These are phyloP conservation scores for Ustanciosporium gigantosporum DNA, from an alignment of 1,284 basidiomycete species.

Conservation along the genomic window DNA sequence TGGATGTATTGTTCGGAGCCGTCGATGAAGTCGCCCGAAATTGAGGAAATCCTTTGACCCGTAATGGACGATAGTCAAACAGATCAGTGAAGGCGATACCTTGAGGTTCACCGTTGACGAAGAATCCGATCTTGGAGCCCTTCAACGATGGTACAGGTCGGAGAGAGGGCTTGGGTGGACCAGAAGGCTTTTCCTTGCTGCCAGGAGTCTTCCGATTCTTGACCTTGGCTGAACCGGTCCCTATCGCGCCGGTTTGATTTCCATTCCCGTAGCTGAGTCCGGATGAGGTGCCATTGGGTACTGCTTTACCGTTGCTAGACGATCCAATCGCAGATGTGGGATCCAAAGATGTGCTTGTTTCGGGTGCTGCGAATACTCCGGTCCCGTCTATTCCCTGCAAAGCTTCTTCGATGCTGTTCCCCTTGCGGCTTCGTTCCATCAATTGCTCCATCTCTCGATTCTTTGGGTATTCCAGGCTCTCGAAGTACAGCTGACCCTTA, in stretches of 20 bases:
- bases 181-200: constrained; percentile 27
- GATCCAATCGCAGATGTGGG: not conserved
- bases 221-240: constrained; percentile 16
- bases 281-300: not conserved
- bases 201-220: constrained; percentile 34
- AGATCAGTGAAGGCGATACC: constrained; percentile 84
- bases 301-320: not conserved
- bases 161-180: constrained; percentile 59
- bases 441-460: constrained; percentile 87
- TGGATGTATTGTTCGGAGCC: not conserved
- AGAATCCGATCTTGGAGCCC: constrained; percentile 82
- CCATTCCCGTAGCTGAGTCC: not conserved
- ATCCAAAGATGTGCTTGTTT: not conserved
- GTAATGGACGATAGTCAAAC: constrained; percentile 84
- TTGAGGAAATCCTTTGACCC: constrained; percentile 16
- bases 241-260: not conserved
- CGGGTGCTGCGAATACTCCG: constrained; percentile 13
- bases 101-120: constrained; percentile 86
- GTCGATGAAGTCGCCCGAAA: constrained; percentile 2
- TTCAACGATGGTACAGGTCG: constrained; percentile 74
- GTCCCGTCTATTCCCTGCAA: constrained; percentile 27
- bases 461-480: constrained; percentile 84
- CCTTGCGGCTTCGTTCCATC: constrained; percentile 62
- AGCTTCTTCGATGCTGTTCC: constrained; percentile 29
- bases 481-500: constrained; percentile 95